Conservation (phyloP, 2,329 filamentous ascomycete genomes). For the Colletotrichum brevisporum region DNA sequence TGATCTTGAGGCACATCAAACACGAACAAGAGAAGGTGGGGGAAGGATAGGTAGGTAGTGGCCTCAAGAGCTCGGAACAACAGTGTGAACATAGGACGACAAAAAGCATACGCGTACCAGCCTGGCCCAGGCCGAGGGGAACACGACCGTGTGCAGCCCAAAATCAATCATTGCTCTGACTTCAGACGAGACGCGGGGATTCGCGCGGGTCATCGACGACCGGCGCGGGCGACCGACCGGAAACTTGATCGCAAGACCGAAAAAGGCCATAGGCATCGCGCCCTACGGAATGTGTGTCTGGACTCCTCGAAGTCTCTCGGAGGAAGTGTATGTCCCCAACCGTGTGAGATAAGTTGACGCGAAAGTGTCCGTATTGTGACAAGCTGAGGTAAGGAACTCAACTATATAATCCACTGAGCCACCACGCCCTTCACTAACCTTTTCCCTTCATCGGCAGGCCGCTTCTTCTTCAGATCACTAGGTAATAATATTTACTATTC, state of each 20-base stretch:
- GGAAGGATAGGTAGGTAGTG: too few relatives aligned
- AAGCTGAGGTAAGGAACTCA: neutral
- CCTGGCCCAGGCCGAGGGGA: too few relatives aligned
- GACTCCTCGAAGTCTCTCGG: neutral
- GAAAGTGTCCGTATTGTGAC: neutral
- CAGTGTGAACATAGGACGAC: too few relatives aligned
- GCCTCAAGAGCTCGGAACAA: too few relatives aligned
- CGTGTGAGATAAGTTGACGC: neutral
- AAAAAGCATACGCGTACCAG: too few relatives aligned
- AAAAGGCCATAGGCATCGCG: neutral
- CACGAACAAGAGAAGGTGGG: too few relatives aligned
- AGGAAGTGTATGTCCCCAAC: neutral
- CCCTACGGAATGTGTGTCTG: neutral
- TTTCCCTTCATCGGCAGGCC: too few relatives aligned
- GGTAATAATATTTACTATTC: neutral
- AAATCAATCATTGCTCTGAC: slow-evolving; percentile 10
- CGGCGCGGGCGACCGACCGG: neutral
- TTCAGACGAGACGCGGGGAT: slow-evolving; percentile 17
- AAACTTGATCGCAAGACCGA: slow-evolving; percentile 4
- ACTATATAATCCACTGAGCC: slow-evolving; percentile 2
- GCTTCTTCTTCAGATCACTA: neutral
- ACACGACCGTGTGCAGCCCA: neutral
- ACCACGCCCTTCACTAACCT: fast-evolving
- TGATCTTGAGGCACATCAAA: too few relatives aligned
- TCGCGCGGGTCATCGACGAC: neutral